Evolutionary conservation across 306 rosid genomes (phyloP).

Genomic region (Luffa aegyptiaca): DNA sequence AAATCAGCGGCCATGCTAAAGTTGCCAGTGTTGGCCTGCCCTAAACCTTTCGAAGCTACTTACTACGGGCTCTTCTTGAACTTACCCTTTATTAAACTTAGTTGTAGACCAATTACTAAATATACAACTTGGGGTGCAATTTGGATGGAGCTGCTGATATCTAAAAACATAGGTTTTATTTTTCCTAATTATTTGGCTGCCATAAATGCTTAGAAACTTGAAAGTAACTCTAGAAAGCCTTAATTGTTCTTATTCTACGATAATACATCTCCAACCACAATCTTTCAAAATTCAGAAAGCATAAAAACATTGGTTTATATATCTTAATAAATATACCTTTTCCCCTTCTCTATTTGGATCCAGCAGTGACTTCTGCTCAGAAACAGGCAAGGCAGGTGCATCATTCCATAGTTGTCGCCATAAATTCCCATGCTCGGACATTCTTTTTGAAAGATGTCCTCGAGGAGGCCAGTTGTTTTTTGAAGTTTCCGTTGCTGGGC

Average conservation of each 20-base stretch:
- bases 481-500: conserved; percentile 18
- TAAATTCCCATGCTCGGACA: conserved; percentile 87
- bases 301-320: neutral
- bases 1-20: neutral
- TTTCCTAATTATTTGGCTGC: neutral
- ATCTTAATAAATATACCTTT: conserved; percentile 39
- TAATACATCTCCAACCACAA: neutral
- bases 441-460: conserved; percentile 82
- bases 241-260: neutral
- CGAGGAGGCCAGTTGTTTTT: conserved; percentile 67
- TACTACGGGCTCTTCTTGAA: neutral
- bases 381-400: conserved; percentile 60
- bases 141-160: neutral
- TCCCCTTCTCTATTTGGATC: conserved; percentile 97
- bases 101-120: neutral
- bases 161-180: neutral
- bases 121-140: neutral
- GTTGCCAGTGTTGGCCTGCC: neutral
- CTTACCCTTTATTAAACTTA: neutral
- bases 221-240: neutral
- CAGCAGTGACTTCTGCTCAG: conserved; percentile 82
- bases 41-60: neutral
- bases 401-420: conserved; percentile 88
- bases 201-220: neutral
- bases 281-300: neutral